Evolutionary conservation across 176 grass and related monocot genomes (phyloP).

Genomic region (Rhynchospora pubera): DNA sequence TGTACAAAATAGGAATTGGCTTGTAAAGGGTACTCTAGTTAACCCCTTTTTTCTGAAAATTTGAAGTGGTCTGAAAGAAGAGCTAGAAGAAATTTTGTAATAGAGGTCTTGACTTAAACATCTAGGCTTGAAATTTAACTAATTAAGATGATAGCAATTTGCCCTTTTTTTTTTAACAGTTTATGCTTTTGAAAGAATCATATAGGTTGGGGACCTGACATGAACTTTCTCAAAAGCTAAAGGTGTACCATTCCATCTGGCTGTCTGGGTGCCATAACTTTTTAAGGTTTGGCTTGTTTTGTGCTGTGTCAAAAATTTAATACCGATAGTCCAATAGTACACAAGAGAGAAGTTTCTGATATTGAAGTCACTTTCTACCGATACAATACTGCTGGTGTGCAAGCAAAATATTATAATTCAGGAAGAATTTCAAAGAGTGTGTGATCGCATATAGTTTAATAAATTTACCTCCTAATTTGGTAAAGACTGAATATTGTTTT

Average conservation of each 20-base stretch:
- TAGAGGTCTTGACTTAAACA: constrained; percentile 13
- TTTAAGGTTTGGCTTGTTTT: neutral
- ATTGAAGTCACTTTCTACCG: too few species aligned
- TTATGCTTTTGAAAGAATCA: neutral
- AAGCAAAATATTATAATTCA: too few species aligned
- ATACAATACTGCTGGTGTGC: too few species aligned
- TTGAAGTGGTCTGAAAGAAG: neutral
- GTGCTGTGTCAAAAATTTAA: too few species aligned
- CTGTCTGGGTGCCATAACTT: neutral
- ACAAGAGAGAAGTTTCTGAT: too few species aligned
- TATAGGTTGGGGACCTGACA: neutral
- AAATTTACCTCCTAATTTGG: too few species aligned
- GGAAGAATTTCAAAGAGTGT: too few species aligned
- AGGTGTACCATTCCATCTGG: neutral
- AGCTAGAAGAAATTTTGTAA: constrained; percentile 8
- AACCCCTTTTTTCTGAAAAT: neutral
- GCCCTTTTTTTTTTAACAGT: neutral
- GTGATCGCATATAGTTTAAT: too few species aligned
- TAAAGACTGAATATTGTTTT: too few species aligned
- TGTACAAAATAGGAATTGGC: constrained; percentile 38
- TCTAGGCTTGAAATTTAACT: constrained; percentile 6
- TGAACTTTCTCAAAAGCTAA: neutral
- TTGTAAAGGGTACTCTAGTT: constrained; percentile 15
- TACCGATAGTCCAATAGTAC: too few species aligned
- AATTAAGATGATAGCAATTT: neutral